phyloP scores from a whole-genome alignment of 1,284 basidiomycete species.

The Sphagnurus paluster region DNA sequence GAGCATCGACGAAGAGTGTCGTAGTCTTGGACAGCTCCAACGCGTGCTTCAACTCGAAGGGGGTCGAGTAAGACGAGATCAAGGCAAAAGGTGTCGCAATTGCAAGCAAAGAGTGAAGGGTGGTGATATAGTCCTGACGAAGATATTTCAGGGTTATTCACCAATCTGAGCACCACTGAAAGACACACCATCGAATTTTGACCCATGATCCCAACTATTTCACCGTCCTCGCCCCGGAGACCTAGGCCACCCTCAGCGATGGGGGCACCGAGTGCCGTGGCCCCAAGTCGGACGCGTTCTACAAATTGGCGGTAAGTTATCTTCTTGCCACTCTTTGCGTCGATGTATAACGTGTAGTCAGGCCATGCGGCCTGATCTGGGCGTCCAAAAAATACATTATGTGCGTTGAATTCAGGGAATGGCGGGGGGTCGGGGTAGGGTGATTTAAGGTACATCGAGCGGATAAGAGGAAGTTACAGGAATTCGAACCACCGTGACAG shows the following conservation, averaged over 20 bases:
- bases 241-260: constrained; percentile 54
- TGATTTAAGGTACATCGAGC: constrained; percentile 40
- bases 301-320: constrained; percentile 49
- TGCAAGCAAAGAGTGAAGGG: constrained; percentile 56
- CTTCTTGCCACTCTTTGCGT: constrained; percentile 50
- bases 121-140: constrained; percentile 58
- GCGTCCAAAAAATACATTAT: constrained; percentile 55
- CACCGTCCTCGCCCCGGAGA: constrained; percentile 42
- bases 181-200: constrained; percentile 63
- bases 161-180: not conserved
- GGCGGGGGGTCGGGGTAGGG: constrained; percentile 39
- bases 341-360: constrained; percentile 58
- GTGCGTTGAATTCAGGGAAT: constrained; percentile 51
- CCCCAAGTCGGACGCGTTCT: constrained; percentile 50
- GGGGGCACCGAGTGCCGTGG: constrained; percentile 54
- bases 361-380: constrained; percentile 51
- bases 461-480: not conserved
- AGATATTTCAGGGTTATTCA: not conserved
- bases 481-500: too few relatives aligned
- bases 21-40: constrained; percentile 55
- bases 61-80: constrained; percentile 65
- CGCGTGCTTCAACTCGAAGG: constrained; percentile 63
- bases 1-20: constrained; percentile 60
- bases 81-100: constrained; percentile 62
- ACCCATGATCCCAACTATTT: constrained; percentile 68